Evolutionary conservation across 1,284 basidiomycete genomes (phyloP), one percentile per base, ranked within the genome.

Genomic region (Schizophyllum amplum): DNA sequence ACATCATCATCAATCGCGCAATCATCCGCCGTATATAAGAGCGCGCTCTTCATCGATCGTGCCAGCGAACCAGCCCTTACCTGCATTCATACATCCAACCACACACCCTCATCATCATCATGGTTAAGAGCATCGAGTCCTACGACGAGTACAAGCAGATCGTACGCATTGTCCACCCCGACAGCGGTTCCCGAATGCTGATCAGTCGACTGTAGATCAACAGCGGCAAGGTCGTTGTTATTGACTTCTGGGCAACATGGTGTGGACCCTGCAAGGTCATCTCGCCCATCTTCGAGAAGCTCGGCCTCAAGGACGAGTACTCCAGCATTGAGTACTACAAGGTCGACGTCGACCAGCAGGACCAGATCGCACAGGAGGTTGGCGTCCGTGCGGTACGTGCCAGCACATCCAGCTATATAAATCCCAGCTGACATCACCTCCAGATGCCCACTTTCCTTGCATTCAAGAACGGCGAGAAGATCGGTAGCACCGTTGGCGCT

Each of bases 241-340:
- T 93, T 66, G 89, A 92, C 75, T 92, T 89, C 76, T 91, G 86
- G 83, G 84, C 85, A 51, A 76, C 78, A 4, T 78, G 86, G 84
- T 88, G 85, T 67, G 78, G 81, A 51, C 86, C 87, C 33, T 93
- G 93, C 82, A 84, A 79, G 68, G 69, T 83, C 63, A 93, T 92
- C 75, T 81, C 84, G 52, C 86, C 90, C 55, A 75, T 92, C 64
- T 92, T 94, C 67, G 85, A 88, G 72, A 84, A 85, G 72, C 69
- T 92, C 57, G 77, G 84, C 7, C 68, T 68, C 0, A 2, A 46
- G 6, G 47, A 61, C 4, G 71, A 78, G 63, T 5, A 6, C n/a
- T 7, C 47, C 47, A 65, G 64, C 49, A 62, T 79, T 55, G 70
- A 75, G 25, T 79, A 91, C 71, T 90, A 85, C 80, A 94, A 94